Evolutionary conservation across 345 rosid genomes (phyloP).

Genomic region (Durio zibethinus): DNA sequence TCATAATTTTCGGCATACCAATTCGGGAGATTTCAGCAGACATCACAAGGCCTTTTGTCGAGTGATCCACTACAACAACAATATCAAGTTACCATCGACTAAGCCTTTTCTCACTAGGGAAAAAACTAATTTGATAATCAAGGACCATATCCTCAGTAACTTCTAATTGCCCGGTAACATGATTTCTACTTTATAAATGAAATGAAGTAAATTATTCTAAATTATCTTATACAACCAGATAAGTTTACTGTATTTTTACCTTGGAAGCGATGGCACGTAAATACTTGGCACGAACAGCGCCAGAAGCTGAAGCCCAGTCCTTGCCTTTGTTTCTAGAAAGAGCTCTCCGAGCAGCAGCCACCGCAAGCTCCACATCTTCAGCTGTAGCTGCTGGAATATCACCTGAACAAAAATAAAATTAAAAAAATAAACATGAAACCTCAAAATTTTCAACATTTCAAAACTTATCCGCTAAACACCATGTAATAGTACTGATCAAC

Average conservation of each 20-base stretch:
- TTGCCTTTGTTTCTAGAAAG: slow-evolving; percentile 66
- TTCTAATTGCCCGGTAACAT: neutral
- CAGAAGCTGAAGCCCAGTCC: slow-evolving; percentile 79
- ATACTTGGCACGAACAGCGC: slow-evolving; percentile 82
- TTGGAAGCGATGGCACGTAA: slow-evolving; percentile 96
- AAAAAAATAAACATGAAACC: neutral
- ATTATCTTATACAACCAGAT: neutral
- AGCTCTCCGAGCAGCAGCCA: slow-evolving; percentile 78
- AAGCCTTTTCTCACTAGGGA: neutral
- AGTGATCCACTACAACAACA: neutral
- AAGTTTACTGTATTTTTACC: slow-evolving; percentile 34
- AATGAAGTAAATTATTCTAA: neutral
- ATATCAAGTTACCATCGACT: too few relatives aligned
- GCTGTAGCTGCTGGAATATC: slow-evolving; percentile 91
- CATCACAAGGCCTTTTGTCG: neutral
- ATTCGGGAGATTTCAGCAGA: neutral
- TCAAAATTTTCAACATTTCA: neutral
- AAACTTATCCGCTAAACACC: neutral
- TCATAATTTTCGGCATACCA: neutral
- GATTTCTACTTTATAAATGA: neutral
- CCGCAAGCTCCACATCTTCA: slow-evolving; percentile 93
- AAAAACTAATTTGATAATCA: too few relatives aligned
- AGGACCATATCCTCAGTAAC: neutral
- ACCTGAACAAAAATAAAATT: slow-evolving; percentile 50
- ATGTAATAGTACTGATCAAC: slow-evolving; percentile 1